These are phyloP conservation scores for Coniochaeta sp. DNA, from an alignment of 2,329 filamentous ascomycete species.

Conservation along the genomic window DNA sequence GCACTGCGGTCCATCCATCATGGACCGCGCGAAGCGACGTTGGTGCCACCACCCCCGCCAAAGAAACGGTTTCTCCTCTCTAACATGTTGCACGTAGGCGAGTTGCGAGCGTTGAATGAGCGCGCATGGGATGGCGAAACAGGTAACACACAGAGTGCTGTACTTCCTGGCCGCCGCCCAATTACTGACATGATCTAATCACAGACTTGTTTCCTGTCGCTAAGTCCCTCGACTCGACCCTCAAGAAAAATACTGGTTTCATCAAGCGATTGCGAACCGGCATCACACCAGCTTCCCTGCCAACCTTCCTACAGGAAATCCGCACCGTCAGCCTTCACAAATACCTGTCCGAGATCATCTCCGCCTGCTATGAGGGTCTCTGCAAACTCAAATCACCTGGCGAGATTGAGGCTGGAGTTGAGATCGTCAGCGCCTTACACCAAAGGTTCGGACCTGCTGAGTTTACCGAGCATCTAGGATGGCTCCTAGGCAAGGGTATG, in stretches of 20 bases:
- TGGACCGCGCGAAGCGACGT: conserved; percentile 63
- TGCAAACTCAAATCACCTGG: conserved; percentile 84
- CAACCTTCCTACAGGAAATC: conserved; percentile 84
- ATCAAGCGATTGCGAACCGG: conserved; percentile 93
- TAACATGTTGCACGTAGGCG: conserved; percentile 48
- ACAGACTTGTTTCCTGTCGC: conserved; percentile 71
- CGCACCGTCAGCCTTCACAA: conserved; percentile 87
- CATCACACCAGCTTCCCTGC: conserved; percentile 69
- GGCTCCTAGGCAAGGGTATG: conserved; percentile 85
- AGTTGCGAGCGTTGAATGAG: conserved; percentile 82
- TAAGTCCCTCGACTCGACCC: conserved; percentile 79
- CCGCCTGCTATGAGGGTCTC: conserved; percentile 89
- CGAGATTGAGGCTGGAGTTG: conserved; percentile 87
- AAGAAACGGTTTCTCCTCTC: conserved; percentile 1
- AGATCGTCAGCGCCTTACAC: conserved; percentile 91
- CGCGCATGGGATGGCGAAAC: conserved; percentile 83
- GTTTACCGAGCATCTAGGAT: conserved; percentile 86
- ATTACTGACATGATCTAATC: conserved; percentile 6
- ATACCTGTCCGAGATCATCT: conserved; percentile 94
- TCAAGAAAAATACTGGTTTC: conserved; percentile 98
- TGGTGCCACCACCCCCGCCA: conserved; percentile 16
- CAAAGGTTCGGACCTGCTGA: conserved; percentile 87
- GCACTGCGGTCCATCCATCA: conserved; percentile 30
- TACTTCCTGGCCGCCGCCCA: background rate
- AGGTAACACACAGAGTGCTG: conserved; percentile 44